Conservation (phyloP, 257 asterid genomes). For the Nicotiana otophora region DNA sequence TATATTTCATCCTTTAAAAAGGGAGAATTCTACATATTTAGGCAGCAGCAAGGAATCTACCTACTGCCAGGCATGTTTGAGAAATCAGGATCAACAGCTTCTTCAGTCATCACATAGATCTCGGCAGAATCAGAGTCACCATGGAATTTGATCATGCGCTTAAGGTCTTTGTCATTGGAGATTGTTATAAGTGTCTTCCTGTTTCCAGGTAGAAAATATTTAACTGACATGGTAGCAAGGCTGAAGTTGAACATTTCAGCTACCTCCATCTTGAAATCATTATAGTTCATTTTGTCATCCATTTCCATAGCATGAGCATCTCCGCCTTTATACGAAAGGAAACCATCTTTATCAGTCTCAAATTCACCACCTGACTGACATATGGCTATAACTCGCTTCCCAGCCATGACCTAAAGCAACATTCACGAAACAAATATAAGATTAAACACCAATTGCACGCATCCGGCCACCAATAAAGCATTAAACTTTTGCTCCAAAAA, state of each 20-base stretch:
- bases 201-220: constrained; percentile 88
- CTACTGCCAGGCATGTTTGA: constrained; percentile 95
- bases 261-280: constrained; percentile 70
- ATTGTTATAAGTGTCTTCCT: constrained; percentile 90
- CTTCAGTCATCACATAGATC: constrained; percentile 72
- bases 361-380: constrained; percentile 96
- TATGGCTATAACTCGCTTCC: constrained; percentile 72
- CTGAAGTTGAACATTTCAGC: constrained; percentile 84
- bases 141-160: constrained; percentile 81
- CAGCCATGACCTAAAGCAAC: constrained; percentile 54
- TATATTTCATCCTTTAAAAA: constrained; percentile 24
- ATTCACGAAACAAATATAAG: constrained; percentile 14
- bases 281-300: constrained; percentile 66
- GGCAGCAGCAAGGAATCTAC: constrained; percentile 42
- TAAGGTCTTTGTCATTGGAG: constrained; percentile 89
- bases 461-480: background rate
- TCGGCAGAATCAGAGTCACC: constrained; percentile 61
- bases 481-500: background rate
- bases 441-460: background rate
- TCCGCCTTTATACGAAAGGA: constrained; percentile 74
- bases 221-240: constrained; percentile 49
- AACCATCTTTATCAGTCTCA: constrained; percentile 71
- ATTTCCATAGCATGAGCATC: constrained; percentile 99
- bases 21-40: constrained; percentile 13
- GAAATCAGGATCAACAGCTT: constrained; percentile 57